Conservation (phyloP, 169 alveolate species). For the Plasmodium billcollinsi region DNA sequence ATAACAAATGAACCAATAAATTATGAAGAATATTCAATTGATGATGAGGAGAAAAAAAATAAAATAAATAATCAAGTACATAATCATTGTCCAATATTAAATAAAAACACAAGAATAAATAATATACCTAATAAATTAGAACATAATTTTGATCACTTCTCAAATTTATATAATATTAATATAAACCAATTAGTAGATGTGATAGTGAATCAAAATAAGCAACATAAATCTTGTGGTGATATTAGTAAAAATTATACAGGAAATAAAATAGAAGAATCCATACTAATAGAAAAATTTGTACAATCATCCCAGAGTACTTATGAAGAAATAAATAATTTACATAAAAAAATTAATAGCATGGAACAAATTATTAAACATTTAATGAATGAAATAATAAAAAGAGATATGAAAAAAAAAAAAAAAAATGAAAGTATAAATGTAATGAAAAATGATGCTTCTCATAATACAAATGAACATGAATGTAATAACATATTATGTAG, state of each 20-base stretch:
- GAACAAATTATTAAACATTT: slow-evolving; percentile 66
- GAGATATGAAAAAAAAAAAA: slow-evolving; percentile 28
- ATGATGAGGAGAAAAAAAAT: too few relatives aligned
- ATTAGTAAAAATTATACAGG: not conserved
- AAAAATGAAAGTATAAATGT: not conserved
- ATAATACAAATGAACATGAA: not conserved
- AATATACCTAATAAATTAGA: too few relatives aligned
- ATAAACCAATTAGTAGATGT: slow-evolving; percentile 46
- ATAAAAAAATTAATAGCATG: slow-evolving; percentile 63
- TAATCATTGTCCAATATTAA: too few relatives aligned
- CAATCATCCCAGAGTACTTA: slow-evolving; percentile 30
- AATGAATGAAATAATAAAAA: slow-evolving; percentile 43
- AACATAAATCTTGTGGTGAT: not conserved
- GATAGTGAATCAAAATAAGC: slow-evolving; percentile 11
- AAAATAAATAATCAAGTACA: too few relatives aligned
- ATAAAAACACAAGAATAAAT: not conserved
- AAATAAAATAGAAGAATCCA: not conserved
- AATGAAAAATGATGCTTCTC: not conserved
- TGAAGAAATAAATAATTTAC: slow-evolving; percentile 36
- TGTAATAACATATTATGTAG: not conserved
- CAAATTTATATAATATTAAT: slow-evolving; percentile 33
- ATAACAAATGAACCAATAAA: too few relatives aligned
- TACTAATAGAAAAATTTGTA: slow-evolving; percentile 61
- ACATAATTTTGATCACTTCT: not conserved
- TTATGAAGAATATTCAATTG: too few relatives aligned